These are phyloP conservation scores for Carallia brachiata DNA, from an alignment of 345 rosid species.

Conservation along the genomic window DNA sequence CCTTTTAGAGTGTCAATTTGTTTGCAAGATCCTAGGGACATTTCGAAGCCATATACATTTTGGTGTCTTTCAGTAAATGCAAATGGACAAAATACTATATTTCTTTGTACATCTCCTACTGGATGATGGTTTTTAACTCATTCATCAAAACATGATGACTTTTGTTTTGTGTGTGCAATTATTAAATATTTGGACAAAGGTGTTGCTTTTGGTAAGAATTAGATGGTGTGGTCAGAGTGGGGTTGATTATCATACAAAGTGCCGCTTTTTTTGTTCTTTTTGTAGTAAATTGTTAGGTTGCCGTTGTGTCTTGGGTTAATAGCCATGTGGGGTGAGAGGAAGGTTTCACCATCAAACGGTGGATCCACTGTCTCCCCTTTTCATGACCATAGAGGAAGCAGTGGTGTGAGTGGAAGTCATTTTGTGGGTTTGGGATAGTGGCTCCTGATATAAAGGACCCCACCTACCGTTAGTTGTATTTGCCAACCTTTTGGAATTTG, in stretches of 20 bases:
- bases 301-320: too few species aligned
- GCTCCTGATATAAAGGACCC: too few species aligned
- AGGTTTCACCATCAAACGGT: background rate
- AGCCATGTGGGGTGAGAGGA: background rate
- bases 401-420: too few species aligned
- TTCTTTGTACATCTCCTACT: background rate
- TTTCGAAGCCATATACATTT: constrained; percentile 4
- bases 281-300: too few species aligned
- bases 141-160: background rate
- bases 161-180: background rate
- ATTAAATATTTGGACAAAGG: too few species aligned
- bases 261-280: too few species aligned
- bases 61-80: constrained; percentile 6
- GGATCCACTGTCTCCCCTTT: background rate
- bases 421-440: too few species aligned
- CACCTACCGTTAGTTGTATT: too few species aligned
- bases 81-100: background rate
- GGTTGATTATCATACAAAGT: too few species aligned
- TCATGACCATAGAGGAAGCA: background rate
- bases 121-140: constrained; percentile 3
- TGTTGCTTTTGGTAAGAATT: too few species aligned
- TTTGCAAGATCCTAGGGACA: background rate
- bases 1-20: constrained; percentile 21
- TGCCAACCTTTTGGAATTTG: too few species aligned
- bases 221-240: too few species aligned